These are phyloP conservation scores for Sporisorium iseilematis-ciliati DNA, from an alignment of 1,284 basidiomycete genomes.

Conservation along the genomic window DNA sequence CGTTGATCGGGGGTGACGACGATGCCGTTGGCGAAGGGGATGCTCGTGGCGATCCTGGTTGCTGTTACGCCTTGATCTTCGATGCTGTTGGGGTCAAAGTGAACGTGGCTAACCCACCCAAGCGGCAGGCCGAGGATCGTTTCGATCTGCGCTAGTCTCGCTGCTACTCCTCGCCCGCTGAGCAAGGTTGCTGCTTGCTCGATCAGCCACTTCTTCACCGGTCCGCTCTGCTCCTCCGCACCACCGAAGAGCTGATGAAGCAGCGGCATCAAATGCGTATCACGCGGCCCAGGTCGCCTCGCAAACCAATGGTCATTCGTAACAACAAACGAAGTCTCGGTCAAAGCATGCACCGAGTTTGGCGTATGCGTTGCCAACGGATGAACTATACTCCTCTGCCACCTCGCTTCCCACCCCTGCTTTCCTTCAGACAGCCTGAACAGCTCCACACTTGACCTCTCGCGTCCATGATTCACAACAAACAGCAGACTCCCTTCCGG, in stretches of 20 bases:
- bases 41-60: conserved; percentile 71
- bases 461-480: conserved; percentile 35
- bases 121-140: conserved; percentile 75
- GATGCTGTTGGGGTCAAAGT: conserved; percentile 26
- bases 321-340: conserved; percentile 77
- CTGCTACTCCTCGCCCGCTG: conserved; percentile 1
- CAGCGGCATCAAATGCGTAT: conserved; percentile 12
- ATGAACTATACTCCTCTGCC: conserved; percentile 23
- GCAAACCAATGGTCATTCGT: conserved; percentile 80
- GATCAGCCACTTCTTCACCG: background rate
- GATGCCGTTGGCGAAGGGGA: conserved; percentile 79
- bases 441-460: conserved; percentile 24
- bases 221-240: background rate
- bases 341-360: conserved; percentile 77
- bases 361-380: conserved; percentile 70
- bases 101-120: conserved; percentile 72
- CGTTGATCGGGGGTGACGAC: conserved; percentile 74
- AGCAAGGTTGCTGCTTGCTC: background rate
- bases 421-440: conserved; percentile 15
- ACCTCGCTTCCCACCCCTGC: conserved; percentile 20
- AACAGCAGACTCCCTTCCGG: conserved; percentile 1
- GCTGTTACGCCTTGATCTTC: conserved; percentile 12
- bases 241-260: conserved; percentile 8
- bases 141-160: conserved; percentile 73
- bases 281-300: conserved; percentile 70